A percentile compares a stretch with the other conserved stretches of the same genome.
Evolutionary conservation across 148 eudicot species (phyloP).

Genomic region (Nepenthes mirabilis): DNA sequence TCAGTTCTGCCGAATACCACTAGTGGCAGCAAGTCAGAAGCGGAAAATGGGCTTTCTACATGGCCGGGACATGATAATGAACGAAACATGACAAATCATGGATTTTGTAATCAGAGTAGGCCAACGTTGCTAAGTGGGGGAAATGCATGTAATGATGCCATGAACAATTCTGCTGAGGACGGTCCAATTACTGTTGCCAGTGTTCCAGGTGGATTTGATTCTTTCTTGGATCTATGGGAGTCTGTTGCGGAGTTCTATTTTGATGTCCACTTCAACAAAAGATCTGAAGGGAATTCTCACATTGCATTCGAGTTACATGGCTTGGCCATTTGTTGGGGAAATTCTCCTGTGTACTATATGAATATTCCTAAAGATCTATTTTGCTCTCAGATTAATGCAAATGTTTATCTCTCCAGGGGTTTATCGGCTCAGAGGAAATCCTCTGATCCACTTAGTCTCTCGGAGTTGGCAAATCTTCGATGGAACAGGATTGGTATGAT

Average conservation of each 20-base stretch:
- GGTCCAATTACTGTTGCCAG: constrained; percentile 61
- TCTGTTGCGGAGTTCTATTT: constrained; percentile 51
- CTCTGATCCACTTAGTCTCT: constrained; percentile 18
- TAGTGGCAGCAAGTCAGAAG: constrained; percentile 7
- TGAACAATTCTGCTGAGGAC: constrained; percentile 23
- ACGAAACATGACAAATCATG: constrained; percentile 12
- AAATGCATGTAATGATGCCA: constrained; percentile 11
- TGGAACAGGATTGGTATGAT: constrained; percentile 60
- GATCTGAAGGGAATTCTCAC: constrained; percentile 37
- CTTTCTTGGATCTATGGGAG: constrained; percentile 80
- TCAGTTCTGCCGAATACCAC: constrained; percentile 8
- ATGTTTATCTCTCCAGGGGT: constrained; percentile 7
- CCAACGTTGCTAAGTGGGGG: constrained; percentile 12
- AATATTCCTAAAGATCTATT: constrained; percentile 71
- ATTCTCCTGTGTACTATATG: constrained; percentile 76
- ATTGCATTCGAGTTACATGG: constrained; percentile 73
- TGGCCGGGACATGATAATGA: constrained; percentile 7
- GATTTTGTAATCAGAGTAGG: constrained; percentile 8
- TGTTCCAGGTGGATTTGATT: constrained; percentile 53
- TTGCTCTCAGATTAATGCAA: constrained; percentile 20
- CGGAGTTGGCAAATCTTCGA: constrained; percentile 38
- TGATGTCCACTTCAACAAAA: constrained; percentile 79
- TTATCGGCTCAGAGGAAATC: constrained; percentile 18
- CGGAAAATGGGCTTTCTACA: constrained; percentile 5
- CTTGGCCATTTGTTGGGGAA: constrained; percentile 82